These are phyloP conservation scores for Rubroshorea leprosula DNA, from an alignment of 345 rosid species.

Conservation along the genomic window DNA sequence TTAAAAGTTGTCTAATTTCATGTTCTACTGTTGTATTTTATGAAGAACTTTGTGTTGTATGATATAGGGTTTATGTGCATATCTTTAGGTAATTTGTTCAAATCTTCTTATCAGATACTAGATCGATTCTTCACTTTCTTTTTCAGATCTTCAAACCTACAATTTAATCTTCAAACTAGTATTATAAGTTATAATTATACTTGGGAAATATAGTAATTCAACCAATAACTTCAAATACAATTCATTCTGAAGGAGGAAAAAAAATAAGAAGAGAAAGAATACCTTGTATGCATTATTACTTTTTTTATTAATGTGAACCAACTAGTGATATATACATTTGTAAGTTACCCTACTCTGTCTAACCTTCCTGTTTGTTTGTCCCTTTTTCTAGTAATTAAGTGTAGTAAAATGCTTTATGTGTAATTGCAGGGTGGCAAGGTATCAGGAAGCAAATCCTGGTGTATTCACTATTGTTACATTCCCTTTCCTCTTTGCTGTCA, in stretches of 20 bases:
- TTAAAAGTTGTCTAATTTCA: background rate
- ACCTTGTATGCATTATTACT: background rate
- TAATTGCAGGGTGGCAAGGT: conserved; percentile 77
- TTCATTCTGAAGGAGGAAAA: background rate
- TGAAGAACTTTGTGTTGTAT: no score
- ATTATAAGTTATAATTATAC: no score
- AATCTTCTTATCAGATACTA: no score
- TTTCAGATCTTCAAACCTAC: no score
- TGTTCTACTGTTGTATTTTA: no score
- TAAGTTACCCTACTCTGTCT: no score
- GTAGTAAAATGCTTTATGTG: conserved; percentile 1
- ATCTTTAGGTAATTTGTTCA: no score
- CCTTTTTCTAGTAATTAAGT: background rate
- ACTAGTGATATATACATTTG: no score
- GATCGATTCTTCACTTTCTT: no score
- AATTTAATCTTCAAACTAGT: no score
- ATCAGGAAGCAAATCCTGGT: conserved; percentile 96
- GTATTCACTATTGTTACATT: conserved; percentile 86
- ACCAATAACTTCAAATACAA: background rate
- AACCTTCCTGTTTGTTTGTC: background rate
- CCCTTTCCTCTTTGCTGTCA: conserved; percentile 96
- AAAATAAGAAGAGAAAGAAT: background rate
- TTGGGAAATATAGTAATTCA: background rate
- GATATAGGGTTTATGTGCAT: background rate
- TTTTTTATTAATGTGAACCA: no score